Base-by-base conservation (phyloP, 192 early-diverging fungal genomes). In the Coemansia sp. region DNA sequence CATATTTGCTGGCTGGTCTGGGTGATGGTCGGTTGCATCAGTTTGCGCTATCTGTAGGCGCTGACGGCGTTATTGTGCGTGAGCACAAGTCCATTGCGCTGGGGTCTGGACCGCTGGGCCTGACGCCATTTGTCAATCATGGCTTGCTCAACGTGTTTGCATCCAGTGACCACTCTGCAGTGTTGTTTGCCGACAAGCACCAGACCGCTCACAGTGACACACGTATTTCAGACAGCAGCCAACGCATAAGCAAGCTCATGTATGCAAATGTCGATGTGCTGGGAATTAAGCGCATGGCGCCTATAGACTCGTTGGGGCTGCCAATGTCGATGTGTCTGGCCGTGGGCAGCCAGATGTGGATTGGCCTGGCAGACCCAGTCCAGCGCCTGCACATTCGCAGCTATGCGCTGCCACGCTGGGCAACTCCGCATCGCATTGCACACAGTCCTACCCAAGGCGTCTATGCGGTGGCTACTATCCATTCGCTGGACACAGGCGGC, bases 21-120 rank as follows among this genome's bases (percentile, higher is more conserved):
- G 94, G 93, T 59, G 92, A 98, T 72, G 96, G 96, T 2, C 83
- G 87, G n/a, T 64, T 98, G 43, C 75, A 85, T 47, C 86, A 87
- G n/a, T 95, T 87, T 27, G 68, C 68, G 29, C 48, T 75, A 26
- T 22, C 38, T 21, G 43, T 50, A 45, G 23, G n/a, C n/a, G 41
- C 29, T 11, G 41, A 31, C 10, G 5, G n/a, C 10, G 69, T 68
- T 19, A 17, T 17, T 17, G 73, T 75, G 37, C 17, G 54, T 45
- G 77, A 75, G 65, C 84, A 84, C 55, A 90, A 89, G 60, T 77
- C 83, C 27, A 78, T 93, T n/a, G 71, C 86, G 2, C 68, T 98
- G 22, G 96, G 95, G 1, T 85, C 87, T 7, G 88, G 89, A 50
- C 91, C 94, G 6, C 77, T 93, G 49, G 65, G 66, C 21, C 82